A percentile compares a stretch with the other conserved stretches of the same genome.
Conservation (phyloP, 257 asterid genomes). For the Verbascum thapsus region DNA sequence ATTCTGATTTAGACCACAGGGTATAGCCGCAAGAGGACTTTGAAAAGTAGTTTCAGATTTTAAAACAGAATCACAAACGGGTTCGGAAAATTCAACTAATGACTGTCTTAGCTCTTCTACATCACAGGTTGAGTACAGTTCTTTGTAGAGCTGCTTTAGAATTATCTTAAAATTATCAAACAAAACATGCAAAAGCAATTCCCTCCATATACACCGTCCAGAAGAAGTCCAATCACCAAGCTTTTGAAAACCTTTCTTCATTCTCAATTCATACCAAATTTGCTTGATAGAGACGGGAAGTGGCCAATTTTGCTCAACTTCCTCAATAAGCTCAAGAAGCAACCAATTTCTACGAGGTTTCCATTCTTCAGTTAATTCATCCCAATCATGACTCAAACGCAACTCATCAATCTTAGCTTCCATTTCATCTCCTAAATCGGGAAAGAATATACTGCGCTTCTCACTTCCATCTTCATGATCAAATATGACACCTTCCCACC, state of each 20-base stretch:
- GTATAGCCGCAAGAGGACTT: conserved; percentile 37
- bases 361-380: conserved; percentile 75
- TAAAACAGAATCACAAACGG: conserved; percentile 31
- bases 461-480: conserved; percentile 60
- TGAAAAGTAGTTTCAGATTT: conserved; percentile 35
- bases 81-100: conserved; percentile 38
- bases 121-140: conserved; percentile 42
- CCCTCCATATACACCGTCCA: conserved; percentile 48
- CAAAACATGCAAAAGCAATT: conserved; percentile 51
- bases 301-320: conserved; percentile 50
- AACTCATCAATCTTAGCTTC: conserved; percentile 40
- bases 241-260: conserved; percentile 41
- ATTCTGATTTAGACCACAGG: conserved; percentile 33
- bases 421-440: conserved; percentile 87
- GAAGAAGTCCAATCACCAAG: conserved; percentile 71
- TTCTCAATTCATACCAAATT: conserved; percentile 82
- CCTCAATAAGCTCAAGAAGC: conserved; percentile 71
- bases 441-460: conserved; percentile 70
- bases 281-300: conserved; percentile 71
- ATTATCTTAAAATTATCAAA: conserved; percentile 45
- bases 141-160: conserved; percentile 38
- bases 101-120: conserved; percentile 38
- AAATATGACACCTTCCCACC: conserved; percentile 98
- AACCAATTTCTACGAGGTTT: conserved; percentile 67
- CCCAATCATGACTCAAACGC: conserved; percentile 74